Base-by-base conservation (phyloP, 1,284 basidiomycete genomes). In the Ceratobasidium sp. region DNA sequence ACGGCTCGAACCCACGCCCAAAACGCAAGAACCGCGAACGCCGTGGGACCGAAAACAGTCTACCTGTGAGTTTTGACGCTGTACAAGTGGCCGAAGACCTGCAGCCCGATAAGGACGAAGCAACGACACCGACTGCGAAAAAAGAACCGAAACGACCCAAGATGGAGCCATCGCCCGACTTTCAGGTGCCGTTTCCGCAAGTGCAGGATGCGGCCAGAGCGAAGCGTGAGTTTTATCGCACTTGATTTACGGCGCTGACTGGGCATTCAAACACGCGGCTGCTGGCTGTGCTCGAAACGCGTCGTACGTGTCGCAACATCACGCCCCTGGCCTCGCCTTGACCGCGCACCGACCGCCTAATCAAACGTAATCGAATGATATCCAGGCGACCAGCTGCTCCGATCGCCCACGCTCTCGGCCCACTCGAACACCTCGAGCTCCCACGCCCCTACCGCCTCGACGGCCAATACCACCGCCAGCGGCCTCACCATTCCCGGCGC, bases 391-490 rank as follows among this genome's bases (percentile, higher is more conserved):
- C 60, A 64, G 42, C 47, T 47, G 32, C 60, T 64, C 32, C 60
- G 60, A 34, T 64, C 60, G 60, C 60, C 60, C 32, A 64, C 60
- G 43, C 60, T 64, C 47, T 64, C 60, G 3, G 47, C 60, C 20
- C 60, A 64, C 47, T 64, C 60, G 45, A 64, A 64, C 60, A 64
- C 60, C 6, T 64, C 60, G 31, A 45, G 60, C 31, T 64, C 60
- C 17, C 60, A 64, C 35, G 60, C 60, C 8, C 60, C 60, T 13
- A 65, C 62, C 12, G 47, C 50, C 35, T 53, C 62, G 49, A 54
- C 62, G 4, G 20, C 15, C 20, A 53, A 20, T n/a, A 65, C 62
- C 25, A 64, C 45, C 31, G 29, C 58, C 1, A 27, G 58, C 25
- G 50, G 49, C 6, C 25, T 65, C 38, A 65, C 62, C 35, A 65